Evolutionary conservation across 306 rosid genomes (phyloP), one percentile per base, ranked within the genome.

Genomic region (Pterocarpus santalinus): DNA sequence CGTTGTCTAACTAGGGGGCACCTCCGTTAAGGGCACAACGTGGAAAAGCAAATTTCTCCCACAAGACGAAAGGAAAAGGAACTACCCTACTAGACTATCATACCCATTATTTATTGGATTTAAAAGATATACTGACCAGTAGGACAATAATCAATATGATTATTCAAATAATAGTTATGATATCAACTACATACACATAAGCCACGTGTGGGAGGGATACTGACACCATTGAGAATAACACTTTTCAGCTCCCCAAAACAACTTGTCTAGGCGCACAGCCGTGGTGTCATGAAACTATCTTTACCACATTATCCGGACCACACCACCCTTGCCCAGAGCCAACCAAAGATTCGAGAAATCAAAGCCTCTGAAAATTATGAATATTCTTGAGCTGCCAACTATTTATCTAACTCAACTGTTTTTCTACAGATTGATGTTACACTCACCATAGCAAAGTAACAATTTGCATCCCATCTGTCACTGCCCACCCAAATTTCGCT

Each of bases 141-240:
- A 61, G 62, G 36, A 47, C 15, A 43, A 30, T 60, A 80, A 65
- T 32, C 51, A 35, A 49, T 61, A 7, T 16, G 61, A 84, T 65
- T 3, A 34, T 65, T 69, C 35, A 16, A 80, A 53, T 69, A 69
- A 82, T 55, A 69, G 79, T 16, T 39, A 17, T 63, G 47, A 83
- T 34, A 63, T 69, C 71, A 38, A 36, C 49, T 35, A 35, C 60
- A 78, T 73, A 72, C 75, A 56, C 53, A 52, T 56, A 64, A 62
- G 81, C 80, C 94, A 85, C 83, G 85, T 83, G 85, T 79, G 77
- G 56, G 81, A 82, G 77, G 56, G 81, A 82, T 84, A 58, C 65
- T 61, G 76, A 79, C 87, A 88, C 83, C 41, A 73, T 65, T 82
- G 81, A 72, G 77, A 70, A 44, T 47, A 15, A 53, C 83, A 75